Conservation (phyloP, 2,329 filamentous ascomycete species). For the Nigrospora osmanthi region DNA sequence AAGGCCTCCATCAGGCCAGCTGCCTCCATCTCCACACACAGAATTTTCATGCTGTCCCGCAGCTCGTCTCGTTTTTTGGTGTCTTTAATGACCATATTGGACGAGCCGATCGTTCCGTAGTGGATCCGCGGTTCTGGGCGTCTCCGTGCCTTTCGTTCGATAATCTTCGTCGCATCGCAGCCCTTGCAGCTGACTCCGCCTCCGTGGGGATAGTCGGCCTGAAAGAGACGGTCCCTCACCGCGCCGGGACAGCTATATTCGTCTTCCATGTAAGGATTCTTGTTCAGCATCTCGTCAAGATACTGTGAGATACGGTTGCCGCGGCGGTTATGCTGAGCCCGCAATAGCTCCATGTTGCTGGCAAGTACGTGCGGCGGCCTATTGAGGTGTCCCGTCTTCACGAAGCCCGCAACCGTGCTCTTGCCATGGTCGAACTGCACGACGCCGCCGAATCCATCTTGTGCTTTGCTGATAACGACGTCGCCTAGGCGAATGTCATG, state of each 20-base stretch:
- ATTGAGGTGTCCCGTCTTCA: neutral
- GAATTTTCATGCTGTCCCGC: constrained; percentile 1
- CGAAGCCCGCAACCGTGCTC: neutral
- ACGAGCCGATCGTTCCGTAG: constrained; percentile 9
- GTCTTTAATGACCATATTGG: constrained; percentile 10
- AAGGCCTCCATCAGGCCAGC: constrained; percentile 21
- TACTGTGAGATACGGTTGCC: neutral
- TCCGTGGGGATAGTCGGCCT: neutral
- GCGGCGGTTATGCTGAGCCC: neutral
- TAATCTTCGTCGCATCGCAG: neutral
- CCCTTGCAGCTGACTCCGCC: neutral
- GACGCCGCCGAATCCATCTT: neutral
- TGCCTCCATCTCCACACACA: constrained; percentile 11
- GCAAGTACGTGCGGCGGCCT: neutral
- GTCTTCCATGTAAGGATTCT: neutral
- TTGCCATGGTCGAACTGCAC: constrained; percentile 9
- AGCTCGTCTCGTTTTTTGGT: constrained; percentile 4
- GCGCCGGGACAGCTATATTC: neutral
- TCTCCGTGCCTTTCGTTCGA: neutral
- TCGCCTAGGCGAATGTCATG: constrained; percentile 18
- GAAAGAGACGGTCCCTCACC: neutral
- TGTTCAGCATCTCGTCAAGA: neutral
- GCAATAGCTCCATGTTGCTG: neutral
- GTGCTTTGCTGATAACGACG: constrained; percentile 11
- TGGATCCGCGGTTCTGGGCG: constrained; percentile 3